Conservation (phyloP, 352 stramenopile genomes). For the Phytophthora multivora region DNA sequence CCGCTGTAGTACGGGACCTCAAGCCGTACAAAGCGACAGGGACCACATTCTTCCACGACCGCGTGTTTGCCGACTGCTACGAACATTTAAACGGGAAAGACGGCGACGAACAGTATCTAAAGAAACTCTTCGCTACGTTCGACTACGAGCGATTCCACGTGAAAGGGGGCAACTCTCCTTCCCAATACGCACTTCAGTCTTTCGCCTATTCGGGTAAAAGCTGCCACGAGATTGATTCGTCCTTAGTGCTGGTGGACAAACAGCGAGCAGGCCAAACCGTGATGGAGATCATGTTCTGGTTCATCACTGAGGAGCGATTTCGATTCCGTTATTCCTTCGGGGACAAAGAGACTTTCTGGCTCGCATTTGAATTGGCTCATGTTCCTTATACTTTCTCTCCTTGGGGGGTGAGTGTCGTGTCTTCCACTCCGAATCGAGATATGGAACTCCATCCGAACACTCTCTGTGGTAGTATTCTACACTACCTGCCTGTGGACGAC, state of each 20-base stretch:
- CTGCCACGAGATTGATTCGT: constrained; percentile 33
- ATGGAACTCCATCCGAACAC: constrained; percentile 27
- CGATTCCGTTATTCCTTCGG: constrained; percentile 31
- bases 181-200: constrained; percentile 8
- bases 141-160: constrained; percentile 28
- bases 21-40: constrained; percentile 23
- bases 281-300: constrained; percentile 29
- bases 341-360: constrained; percentile 33
- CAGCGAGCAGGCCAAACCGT: constrained; percentile 13
- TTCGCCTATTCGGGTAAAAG: constrained; percentile 27
- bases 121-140: constrained; percentile 20
- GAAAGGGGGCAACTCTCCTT: constrained; percentile 12
- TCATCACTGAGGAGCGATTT: constrained; percentile 31
- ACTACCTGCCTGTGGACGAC: constrained; percentile 24
- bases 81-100: constrained; percentile 27
- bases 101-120: constrained; percentile 17
- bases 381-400: constrained; percentile 28
- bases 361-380: constrained; percentile 25
- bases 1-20: constrained; percentile 10
- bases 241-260: constrained; percentile 26
- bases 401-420: constrained; percentile 27
- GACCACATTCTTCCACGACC: constrained; percentile 32
- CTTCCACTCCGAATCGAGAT: constrained; percentile 21
- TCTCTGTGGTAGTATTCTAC: constrained; percentile 29
- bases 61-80: constrained; percentile 23